phyloP scores from a whole-genome alignment of 495 filamentous ascomycete genomes.

The Hypoxylon subgilvum region DNA sequence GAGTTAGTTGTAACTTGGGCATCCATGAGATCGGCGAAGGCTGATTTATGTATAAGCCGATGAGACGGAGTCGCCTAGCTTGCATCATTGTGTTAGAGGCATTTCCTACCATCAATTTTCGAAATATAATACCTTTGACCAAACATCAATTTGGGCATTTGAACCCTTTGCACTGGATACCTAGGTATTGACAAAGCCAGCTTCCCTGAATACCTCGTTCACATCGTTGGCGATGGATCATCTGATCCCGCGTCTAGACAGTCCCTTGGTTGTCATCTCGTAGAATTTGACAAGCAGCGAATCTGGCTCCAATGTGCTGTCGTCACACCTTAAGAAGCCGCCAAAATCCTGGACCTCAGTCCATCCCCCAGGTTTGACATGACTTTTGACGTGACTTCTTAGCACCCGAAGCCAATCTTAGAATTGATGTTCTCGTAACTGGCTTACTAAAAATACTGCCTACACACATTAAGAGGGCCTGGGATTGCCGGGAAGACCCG shows the following conservation, averaged over 20 bases:
- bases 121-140: conserved; percentile 59
- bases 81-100: not conserved
- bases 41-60: conserved; percentile 59
- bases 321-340: conserved; percentile 46
- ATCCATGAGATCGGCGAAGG: conserved; percentile 56
- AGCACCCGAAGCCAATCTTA: not conserved
- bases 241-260: conserved; percentile 46
- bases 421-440: not conserved
- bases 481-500: conserved; percentile 54
- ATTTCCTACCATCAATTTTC: too few species aligned
- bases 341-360: conserved; percentile 54
- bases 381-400: conserved; percentile 3
- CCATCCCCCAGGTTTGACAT: conserved; percentile 49
- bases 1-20: too few species aligned
- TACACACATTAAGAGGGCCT: conserved; percentile 47
- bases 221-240: conserved; percentile 52
- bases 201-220: conserved; percentile 54
- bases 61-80: conserved; percentile 58
- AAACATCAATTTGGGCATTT: conserved; percentile 63
- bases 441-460: conserved; percentile 41
- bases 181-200: conserved; percentile 65
- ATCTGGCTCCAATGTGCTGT: conserved; percentile 44
- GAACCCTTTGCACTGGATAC: conserved; percentile 56
- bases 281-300: conserved; percentile 43
- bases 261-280: conserved; percentile 36